Evolutionary conservation across 176 grass and related monocot species (phyloP).

Genomic region (Rhynchospora breviuscula): DNA sequence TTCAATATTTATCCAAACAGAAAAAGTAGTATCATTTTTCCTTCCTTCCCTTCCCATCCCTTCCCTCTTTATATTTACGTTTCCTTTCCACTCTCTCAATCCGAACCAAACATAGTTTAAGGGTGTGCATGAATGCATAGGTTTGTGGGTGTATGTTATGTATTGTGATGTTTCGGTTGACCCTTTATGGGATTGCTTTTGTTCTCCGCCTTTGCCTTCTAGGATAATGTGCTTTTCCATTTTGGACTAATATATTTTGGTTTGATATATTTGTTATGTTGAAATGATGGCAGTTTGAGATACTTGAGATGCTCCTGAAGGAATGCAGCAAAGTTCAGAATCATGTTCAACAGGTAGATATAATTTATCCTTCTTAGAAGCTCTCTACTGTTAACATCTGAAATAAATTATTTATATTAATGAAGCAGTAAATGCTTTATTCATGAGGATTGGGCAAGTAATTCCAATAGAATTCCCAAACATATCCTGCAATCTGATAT

Average conservation of each 20-base stretch:
- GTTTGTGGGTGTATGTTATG: background rate
- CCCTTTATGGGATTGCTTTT: background rate
- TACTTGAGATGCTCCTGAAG: conserved; percentile 72
- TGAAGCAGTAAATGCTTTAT: background rate
- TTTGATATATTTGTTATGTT: background rate
- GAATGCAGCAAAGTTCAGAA: conserved; percentile 75
- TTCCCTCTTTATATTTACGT: no score
- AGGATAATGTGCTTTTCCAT: background rate
- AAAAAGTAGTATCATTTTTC: no score
- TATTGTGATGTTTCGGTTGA: background rate
- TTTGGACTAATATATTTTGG: background rate
- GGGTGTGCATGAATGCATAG: background rate
- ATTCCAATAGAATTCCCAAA: background rate
- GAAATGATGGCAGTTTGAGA: conserved; percentile 47
- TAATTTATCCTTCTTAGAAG: background rate
- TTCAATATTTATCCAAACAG: no score
- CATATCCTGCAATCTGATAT: background rate
- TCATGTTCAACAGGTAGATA: conserved; percentile 62
- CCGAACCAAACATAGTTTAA: no score
- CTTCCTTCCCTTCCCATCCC: no score
- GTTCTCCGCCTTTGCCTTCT: background rate
- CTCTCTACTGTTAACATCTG: background rate
- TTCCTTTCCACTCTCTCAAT: no score
- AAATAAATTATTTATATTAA: background rate
- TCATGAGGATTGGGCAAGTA: background rate